Percentiles rank a stretch among this genome's conserved stretches.
Evolutionary conservation across 768 basidiomycete genomes (phyloP).

Genomic region (Leucosporidium creatinivorum): DNA sequence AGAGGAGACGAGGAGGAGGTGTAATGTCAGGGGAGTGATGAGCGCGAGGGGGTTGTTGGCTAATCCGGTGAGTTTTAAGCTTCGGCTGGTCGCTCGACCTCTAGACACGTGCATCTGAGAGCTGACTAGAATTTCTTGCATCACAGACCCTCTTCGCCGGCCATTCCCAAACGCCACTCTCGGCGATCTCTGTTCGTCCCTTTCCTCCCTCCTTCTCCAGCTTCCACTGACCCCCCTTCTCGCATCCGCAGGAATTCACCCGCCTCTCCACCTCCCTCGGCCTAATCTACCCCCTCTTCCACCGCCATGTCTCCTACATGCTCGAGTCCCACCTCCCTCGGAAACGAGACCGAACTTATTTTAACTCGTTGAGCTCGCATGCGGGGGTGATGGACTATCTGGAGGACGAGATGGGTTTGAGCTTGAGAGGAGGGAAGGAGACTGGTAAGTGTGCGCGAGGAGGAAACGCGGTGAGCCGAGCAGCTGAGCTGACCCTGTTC

Average conservation of each 20-base stretch:
- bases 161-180: slow-evolving; percentile 42
- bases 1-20: slow-evolving; percentile 40
- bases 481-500: too few relatives aligned
- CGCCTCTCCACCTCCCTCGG: slow-evolving; percentile 42
- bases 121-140: too few relatives aligned
- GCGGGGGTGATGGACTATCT: slow-evolving; percentile 44
- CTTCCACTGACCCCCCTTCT: neutral
- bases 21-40: slow-evolving; percentile 48
- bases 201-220: neutral
- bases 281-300: slow-evolving; percentile 46
- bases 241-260: slow-evolving; percentile 41
- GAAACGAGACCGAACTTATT: slow-evolving; percentile 42
- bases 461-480: too few relatives aligned
- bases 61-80: slow-evolving; percentile 41
- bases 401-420: slow-evolving; percentile 38
- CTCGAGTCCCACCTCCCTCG: slow-evolving; percentile 39
- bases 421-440: neutral
- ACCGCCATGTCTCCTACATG: slow-evolving; percentile 47
- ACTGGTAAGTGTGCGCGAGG: too few relatives aligned
- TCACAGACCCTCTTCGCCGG: slow-evolving; percentile 46
- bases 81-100: neutral
- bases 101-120: too few relatives aligned
- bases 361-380: slow-evolving; percentile 43
- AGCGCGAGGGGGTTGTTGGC: slow-evolving; percentile 48
- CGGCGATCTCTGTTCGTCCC: slow-evolving; percentile 40